Conservation (phyloP, 2,329 filamentous ascomycete genomes). For the Calonectria pseudoturangicola region DNA sequence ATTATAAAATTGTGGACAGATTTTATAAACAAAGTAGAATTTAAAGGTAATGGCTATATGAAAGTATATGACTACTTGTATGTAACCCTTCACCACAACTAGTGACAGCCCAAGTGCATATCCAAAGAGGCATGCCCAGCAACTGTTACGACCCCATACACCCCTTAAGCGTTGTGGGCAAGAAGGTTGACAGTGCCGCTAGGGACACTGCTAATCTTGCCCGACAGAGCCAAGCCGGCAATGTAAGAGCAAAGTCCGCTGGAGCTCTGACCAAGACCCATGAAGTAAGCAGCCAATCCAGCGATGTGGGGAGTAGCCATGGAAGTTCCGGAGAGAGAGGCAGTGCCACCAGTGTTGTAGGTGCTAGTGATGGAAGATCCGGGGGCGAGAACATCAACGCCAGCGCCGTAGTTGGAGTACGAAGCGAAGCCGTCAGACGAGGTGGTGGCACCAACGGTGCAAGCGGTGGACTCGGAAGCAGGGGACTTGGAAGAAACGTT, state of each 20-base stretch:
- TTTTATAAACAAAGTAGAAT: too few relatives aligned
- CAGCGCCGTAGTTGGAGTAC: constrained; percentile 72
- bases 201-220: constrained; percentile 55
- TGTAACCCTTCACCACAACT: too few relatives aligned
- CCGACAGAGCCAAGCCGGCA: constrained; percentile 62
- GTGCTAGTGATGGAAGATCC: constrained; percentile 68
- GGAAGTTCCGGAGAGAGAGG: constrained; percentile 67
- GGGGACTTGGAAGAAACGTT: constrained; percentile 68
- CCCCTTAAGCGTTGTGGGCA: constrained; percentile 47
- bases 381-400: constrained; percentile 72
- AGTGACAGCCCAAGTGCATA: too few relatives aligned
- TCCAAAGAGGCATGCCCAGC: too few relatives aligned
- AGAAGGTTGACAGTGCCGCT: constrained; percentile 51
- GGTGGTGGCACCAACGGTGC: constrained; percentile 72
- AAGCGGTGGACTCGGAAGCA: constrained; percentile 67
- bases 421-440: constrained; percentile 62
- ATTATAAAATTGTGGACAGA: too few relatives aligned
- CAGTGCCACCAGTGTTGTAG: constrained; percentile 67
- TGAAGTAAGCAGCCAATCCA: constrained; percentile 65
- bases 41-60: too few relatives aligned
- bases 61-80: too few relatives aligned
- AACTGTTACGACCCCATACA: too few relatives aligned
- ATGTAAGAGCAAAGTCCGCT: constrained; percentile 47
- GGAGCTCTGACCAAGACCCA: constrained; percentile 61
- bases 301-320: constrained; percentile 66